A percentile compares a stretch with the other conserved stretches of the same genome.
Conservation (phyloP, 2,329 filamentous ascomycete genomes). For the Xylaria sp. region DNA sequence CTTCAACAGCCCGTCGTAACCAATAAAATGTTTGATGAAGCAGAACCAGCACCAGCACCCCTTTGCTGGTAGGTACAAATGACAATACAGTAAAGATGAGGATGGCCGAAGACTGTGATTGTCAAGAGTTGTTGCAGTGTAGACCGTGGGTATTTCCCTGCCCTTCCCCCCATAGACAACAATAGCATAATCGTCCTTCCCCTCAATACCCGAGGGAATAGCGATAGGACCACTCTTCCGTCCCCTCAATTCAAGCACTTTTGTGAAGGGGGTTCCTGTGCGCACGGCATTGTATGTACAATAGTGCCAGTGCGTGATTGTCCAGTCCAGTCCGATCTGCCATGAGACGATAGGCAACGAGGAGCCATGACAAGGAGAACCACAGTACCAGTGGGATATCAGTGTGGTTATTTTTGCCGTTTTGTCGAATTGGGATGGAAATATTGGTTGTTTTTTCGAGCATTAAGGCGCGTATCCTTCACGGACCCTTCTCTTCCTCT, state of each 20-base stretch:
- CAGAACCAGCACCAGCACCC: not conserved
- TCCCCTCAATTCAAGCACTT: not conserved
- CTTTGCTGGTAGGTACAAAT: not conserved
- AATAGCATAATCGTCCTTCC: not conserved
- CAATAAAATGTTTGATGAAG: not conserved
- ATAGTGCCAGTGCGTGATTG: not conserved
- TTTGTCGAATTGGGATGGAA: not conserved
- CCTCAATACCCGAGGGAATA: not conserved
- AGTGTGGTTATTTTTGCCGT: not conserved
- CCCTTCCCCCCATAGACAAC: not conserved
- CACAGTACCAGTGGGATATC: not conserved
- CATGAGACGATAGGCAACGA: not conserved
- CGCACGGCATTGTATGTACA: not conserved
- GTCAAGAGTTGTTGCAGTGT: not conserved
- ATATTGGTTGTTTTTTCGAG: not conserved
- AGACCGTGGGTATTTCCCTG: not conserved
- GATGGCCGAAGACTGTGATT: not conserved
- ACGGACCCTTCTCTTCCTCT: not conserved
- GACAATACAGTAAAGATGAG: not conserved
- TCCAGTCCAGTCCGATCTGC: not conserved
- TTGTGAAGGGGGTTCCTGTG: not conserved
- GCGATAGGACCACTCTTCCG: not conserved
- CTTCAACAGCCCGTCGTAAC: not conserved
- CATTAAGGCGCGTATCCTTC: not conserved
- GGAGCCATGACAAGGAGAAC: slow-evolving; percentile 1